These are phyloP conservation scores for Buxus sempervirens DNA, from an alignment of 164 flowering plant species.

Conservation along the genomic window DNA sequence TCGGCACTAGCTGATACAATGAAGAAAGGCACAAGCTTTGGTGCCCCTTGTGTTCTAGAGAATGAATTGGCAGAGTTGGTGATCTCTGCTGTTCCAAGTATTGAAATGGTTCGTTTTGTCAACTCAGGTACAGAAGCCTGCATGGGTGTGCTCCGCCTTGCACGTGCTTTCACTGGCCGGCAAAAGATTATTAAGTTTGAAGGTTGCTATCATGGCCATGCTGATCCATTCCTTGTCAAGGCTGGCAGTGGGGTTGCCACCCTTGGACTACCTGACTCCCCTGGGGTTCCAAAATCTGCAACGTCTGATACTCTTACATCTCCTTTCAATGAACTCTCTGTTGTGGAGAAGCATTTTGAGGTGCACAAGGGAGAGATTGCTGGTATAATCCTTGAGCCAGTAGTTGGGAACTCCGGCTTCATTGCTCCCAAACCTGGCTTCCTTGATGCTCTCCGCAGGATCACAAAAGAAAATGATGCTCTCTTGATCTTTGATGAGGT, in stretches of 20 bases:
- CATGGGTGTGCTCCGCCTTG: slow-evolving; percentile 88
- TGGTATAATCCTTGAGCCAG: slow-evolving; percentile 87
- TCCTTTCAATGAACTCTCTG: slow-evolving; percentile 65
- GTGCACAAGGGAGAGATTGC: slow-evolving; percentile 77
- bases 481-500: slow-evolving; percentile 94
- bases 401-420: slow-evolving; percentile 92
- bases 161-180: slow-evolving; percentile 80
- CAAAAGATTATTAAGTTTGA: slow-evolving; percentile 81
- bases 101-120: slow-evolving; percentile 96
- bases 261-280: slow-evolving; percentile 94
- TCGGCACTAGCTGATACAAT: slow-evolving; percentile 85
- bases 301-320: slow-evolving; percentile 73
- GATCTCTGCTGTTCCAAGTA: slow-evolving; percentile 87
- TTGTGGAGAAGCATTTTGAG: slow-evolving; percentile 58
- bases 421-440: slow-evolving; percentile 74
- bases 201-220: slow-evolving; percentile 99
- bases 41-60: slow-evolving; percentile 93
- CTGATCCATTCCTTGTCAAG: slow-evolving; percentile 95
- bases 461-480: slow-evolving; percentile 65
- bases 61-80: slow-evolving; percentile 88
- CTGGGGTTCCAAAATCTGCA: slow-evolving; percentile 87
- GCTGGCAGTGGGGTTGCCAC: slow-evolving; percentile 99
- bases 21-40: slow-evolving; percentile 98
- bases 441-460: slow-evolving; percentile 45
- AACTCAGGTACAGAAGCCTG: slow-evolving; percentile 99